Conservation (phyloP, 257 asterid genomes). For the Solanum virginianum region DNA sequence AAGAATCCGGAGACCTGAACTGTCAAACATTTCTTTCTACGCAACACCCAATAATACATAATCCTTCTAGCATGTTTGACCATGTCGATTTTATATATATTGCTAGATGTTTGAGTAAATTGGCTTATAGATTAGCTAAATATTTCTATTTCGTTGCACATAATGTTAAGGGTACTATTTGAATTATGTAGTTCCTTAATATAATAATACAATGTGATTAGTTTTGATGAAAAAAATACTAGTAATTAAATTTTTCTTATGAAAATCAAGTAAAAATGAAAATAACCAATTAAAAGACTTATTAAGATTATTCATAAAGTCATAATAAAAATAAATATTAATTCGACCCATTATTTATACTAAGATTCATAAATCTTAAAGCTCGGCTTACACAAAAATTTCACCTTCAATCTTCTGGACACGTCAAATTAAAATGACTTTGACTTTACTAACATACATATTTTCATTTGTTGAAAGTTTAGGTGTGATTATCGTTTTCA, state of each 20-base stretch:
- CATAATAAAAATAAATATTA: neutral
- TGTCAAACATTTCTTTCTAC: neutral
- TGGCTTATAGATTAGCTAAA: accelerated
- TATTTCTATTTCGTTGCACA: too few relatives aligned
- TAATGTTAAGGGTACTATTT: neutral
- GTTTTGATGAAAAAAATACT: neutral
- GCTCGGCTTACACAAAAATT: neutral
- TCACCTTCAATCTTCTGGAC: neutral
- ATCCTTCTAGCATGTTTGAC: too few relatives aligned
- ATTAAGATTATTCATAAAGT: neutral
- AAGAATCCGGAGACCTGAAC: neutral
- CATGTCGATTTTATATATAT: too few relatives aligned
- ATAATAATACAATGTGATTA: too few relatives aligned
- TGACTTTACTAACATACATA: neutral
- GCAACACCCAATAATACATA: neutral
- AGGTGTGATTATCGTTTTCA: neutral
- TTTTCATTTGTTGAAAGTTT: neutral
- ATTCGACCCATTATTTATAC: neutral
- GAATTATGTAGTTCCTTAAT: neutral
- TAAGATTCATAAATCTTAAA: neutral
- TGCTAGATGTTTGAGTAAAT: accelerated
- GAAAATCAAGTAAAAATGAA: too few relatives aligned
- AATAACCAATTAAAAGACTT: neutral
- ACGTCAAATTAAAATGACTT: neutral
- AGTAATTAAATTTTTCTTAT: too few relatives aligned